A percentile compares a stretch with the other conserved stretches of the same genome.
phyloP scores from a whole-genome alignment of 495 filamentous ascomycete genomes.

The Penicillium egyptiacum region DNA sequence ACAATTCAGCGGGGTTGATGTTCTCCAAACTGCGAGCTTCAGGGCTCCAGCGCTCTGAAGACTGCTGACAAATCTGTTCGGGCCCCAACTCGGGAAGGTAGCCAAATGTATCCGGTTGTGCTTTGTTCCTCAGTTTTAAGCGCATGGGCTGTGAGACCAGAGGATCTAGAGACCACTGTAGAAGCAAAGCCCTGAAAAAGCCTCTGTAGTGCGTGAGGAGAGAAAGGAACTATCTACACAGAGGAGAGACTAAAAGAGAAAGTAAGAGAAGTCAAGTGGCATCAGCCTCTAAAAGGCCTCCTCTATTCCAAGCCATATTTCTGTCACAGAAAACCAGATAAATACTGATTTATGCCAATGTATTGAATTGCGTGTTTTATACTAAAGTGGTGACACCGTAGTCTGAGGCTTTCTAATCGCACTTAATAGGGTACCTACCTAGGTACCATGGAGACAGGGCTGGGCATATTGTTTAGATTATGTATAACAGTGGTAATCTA shows the following conservation, averaged over 20 bases:
- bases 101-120: slow-evolving; percentile 1
- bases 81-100: background rate
- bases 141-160: slow-evolving; percentile 1
- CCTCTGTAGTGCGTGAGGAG: slow-evolving; percentile 2
- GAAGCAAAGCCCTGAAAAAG: background rate
- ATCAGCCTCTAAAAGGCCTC: no score
- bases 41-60: slow-evolving; percentile 1
- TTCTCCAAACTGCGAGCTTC: background rate
- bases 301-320: no score
- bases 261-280: background rate
- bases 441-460: no score
- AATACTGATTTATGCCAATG: no score
- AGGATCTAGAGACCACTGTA: background rate
- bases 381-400: no score
- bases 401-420: no score
- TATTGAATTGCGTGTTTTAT: no score
- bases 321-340: no score
- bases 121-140: slow-evolving; percentile 2
- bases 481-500: no score
- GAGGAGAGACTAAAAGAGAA: background rate
- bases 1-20: slow-evolving; percentile 1
- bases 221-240: slow-evolving; percentile 1
- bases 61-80: slow-evolving; percentile 1
- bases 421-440: no score
- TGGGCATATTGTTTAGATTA: no score